These are phyloP conservation scores for Aspergillus transmontanensis DNA, from an alignment of 2,329 filamentous ascomycete species.

Conservation along the genomic window DNA sequence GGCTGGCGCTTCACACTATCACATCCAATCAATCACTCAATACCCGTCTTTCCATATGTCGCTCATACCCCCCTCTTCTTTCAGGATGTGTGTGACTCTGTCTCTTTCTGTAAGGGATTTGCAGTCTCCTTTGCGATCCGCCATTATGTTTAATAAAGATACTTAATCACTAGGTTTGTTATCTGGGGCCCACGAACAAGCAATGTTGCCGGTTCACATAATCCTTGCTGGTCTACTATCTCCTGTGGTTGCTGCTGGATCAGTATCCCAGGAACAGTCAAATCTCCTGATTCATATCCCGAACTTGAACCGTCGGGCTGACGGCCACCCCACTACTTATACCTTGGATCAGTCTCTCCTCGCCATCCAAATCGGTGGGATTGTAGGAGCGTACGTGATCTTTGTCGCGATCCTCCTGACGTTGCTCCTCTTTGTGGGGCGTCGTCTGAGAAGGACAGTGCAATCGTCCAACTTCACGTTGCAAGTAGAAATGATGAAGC, in stretches of 20 bases:
- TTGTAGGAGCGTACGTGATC: slow-evolving; percentile 80
- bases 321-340: slow-evolving; percentile 15
- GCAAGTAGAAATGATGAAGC: slow-evolving; percentile 61
- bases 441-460: slow-evolving; percentile 56
- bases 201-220: slow-evolving; percentile 17
- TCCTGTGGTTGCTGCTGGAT: slow-evolving; percentile 18
- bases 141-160: slow-evolving; percentile 19
- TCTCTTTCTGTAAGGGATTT: slow-evolving; percentile 30
- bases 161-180: slow-evolving; percentile 21
- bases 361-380: slow-evolving; percentile 79
- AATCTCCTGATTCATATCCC: slow-evolving; percentile 8
- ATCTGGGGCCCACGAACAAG: slow-evolving; percentile 12
- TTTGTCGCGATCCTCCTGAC: slow-evolving; percentile 74
- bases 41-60: slow-evolving; percentile 22
- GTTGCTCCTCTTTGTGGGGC: slow-evolving; percentile 63
- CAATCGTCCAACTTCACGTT: slow-evolving; percentile 55
- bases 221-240: slow-evolving; percentile 12
- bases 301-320: slow-evolving; percentile 13
- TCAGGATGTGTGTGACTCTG: slow-evolving; percentile 23
- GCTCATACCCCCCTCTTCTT: slow-evolving; percentile 22
- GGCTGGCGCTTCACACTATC: slow-evolving; percentile 28
- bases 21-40: slow-evolving; percentile 30
- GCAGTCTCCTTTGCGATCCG: slow-evolving; percentile 25
- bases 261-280: slow-evolving; percentile 15
- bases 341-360: slow-evolving; percentile 66